phyloP scores from a whole-genome alignment of 805 yeast genomes.

The Ogataea corticis region DNA sequence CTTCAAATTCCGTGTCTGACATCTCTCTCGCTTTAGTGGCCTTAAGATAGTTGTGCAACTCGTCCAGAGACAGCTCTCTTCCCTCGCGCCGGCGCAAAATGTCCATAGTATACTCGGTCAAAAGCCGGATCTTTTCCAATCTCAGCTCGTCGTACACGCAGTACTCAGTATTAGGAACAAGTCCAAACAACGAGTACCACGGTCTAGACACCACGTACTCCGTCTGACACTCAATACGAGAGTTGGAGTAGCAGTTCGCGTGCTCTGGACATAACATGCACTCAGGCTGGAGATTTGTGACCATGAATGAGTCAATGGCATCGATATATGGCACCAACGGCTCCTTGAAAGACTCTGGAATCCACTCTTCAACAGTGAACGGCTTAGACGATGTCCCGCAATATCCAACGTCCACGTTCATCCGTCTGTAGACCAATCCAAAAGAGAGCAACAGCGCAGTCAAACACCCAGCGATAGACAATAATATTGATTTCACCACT shows the following conservation, averaged over 20 bases:
- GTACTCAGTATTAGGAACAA: constrained; percentile 58
- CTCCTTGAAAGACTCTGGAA: constrained; percentile 21
- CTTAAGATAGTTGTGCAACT: constrained; percentile 65
- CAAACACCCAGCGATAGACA: constrained; percentile 26
- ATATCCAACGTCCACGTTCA: constrained; percentile 63
- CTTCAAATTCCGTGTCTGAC: constrained; percentile 66
- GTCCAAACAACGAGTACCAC: constrained; percentile 54
- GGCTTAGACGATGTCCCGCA: constrained; percentile 60
- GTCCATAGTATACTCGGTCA: constrained; percentile 66
- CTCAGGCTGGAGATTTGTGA: constrained; percentile 48
- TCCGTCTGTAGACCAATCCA: constrained; percentile 59
- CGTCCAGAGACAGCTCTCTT: constrained; percentile 56
- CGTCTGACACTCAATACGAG: constrained; percentile 67
- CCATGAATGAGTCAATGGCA: constrained; percentile 46
- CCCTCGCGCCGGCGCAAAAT: constrained; percentile 71
- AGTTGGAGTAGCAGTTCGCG: constrained; percentile 66
- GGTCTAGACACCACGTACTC: constrained; percentile 57
- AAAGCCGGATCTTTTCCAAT: constrained; percentile 63
- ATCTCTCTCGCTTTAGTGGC: constrained; percentile 50
- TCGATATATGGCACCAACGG: constrained; percentile 29
- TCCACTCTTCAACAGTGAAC: constrained; percentile 10
- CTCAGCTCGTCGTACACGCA: constrained; percentile 78
- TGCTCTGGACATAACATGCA: constrained; percentile 83
- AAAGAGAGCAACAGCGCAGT: constrained; percentile 40
- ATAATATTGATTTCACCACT: not conserved